phyloP scores from a whole-genome alignment of 2,329 filamentous ascomycete species.

The Rhynchosporium graminicola region DNA sequence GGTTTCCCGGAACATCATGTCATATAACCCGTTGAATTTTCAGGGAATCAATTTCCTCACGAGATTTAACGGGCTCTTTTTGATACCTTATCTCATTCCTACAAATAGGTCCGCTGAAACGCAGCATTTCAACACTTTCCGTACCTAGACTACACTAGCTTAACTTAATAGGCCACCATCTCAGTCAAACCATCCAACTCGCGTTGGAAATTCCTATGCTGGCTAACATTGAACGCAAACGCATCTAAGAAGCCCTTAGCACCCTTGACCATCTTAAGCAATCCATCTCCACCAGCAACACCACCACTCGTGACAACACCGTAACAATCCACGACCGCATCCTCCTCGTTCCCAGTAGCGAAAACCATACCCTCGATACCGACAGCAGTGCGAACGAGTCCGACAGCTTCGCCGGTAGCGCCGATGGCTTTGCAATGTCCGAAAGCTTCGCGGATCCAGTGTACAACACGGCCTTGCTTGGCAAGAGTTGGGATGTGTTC shows the following conservation, averaged over 20 bases:
- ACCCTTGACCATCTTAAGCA: constrained; percentile 63
- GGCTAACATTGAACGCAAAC: constrained; percentile 68
- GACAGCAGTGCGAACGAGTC: constrained; percentile 55
- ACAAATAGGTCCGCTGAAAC: too few relatives aligned
- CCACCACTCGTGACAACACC: constrained; percentile 71
- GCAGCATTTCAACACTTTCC: background rate
- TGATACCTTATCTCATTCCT: too few relatives aligned
- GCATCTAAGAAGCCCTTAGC: constrained; percentile 69
- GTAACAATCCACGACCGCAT: constrained; percentile 64
- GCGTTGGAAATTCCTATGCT: constrained; percentile 72
- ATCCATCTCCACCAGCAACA: constrained; percentile 56
- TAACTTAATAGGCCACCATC: constrained; percentile 64
- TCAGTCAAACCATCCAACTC: constrained; percentile 69
- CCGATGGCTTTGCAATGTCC: constrained; percentile 80
- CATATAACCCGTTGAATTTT: too few relatives aligned
- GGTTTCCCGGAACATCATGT: too few relatives aligned
- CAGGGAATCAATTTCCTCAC: too few relatives aligned
- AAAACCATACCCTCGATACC: constrained; percentile 51
- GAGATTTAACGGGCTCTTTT: too few relatives aligned
- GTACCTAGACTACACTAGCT: background rate
- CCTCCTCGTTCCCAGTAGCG: constrained; percentile 36
- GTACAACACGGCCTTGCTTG: constrained; percentile 70
- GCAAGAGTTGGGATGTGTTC: constrained; percentile 61
- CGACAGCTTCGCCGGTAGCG: constrained; percentile 70
- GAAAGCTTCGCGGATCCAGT: constrained; percentile 80